These are phyloP conservation scores for Cokeromyces recurvatus DNA, from an alignment of 371 early-diverging fungal species.

Conservation along the genomic window DNA sequence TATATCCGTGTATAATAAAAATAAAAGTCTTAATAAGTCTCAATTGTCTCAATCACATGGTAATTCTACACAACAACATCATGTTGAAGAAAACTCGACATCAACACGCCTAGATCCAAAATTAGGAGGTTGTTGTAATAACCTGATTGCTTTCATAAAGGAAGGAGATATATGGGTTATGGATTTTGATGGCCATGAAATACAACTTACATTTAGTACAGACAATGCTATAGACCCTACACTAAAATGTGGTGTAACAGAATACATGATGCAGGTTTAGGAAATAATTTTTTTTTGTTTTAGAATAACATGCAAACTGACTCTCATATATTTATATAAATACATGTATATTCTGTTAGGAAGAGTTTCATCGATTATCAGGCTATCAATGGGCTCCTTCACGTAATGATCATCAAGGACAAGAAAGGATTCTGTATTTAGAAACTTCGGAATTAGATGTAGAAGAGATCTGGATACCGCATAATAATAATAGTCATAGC, in stretches of 20 bases:
- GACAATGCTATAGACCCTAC: conserved; percentile 26
- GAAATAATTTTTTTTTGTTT: too few relatives aligned
- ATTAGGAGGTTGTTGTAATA: conserved; percentile 47
- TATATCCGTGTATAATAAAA: background rate
- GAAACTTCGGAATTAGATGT: conserved; percentile 63
- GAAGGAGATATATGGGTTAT: conserved; percentile 65
- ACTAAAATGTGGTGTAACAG: conserved; percentile 61
- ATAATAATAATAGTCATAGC: background rate
- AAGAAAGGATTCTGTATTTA: conserved; percentile 51
- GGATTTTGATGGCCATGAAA: conserved; percentile 53
- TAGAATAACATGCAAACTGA: too few relatives aligned
- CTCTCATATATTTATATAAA: too few relatives aligned
- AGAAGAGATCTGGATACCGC: conserved; percentile 46
- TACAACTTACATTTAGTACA: conserved; percentile 58
- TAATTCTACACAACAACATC: too few relatives aligned
- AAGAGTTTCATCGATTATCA: conserved; percentile 71
- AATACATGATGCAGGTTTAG: conserved; percentile 70
- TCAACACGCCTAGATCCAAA: conserved; percentile 46
- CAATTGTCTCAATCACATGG: too few relatives aligned
- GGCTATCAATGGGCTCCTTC: conserved; percentile 65
- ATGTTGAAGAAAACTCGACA: too few relatives aligned
- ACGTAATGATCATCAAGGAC: conserved; percentile 20
- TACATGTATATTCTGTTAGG: too few relatives aligned
- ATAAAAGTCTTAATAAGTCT: too few relatives aligned
- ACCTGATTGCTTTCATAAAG: conserved; percentile 58